Percentiles rank a stretch among this genome's conserved stretches.
phyloP scores from a whole-genome alignment of 2,329 filamentous ascomycete species.

The Fusarium sp. region DNA sequence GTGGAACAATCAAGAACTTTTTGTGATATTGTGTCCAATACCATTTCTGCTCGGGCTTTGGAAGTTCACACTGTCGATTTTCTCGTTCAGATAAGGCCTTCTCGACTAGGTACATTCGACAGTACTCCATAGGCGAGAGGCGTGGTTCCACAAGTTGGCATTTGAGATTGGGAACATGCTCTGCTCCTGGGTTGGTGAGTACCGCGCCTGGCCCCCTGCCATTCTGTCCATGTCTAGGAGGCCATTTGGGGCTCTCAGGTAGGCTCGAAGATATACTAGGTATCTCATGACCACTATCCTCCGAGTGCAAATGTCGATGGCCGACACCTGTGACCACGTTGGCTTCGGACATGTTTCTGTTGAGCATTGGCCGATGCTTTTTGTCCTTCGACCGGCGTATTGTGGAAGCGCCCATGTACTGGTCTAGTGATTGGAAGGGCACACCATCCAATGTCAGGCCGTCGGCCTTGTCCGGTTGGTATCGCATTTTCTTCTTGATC shows the following conservation, averaged over 20 bases:
- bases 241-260: not conserved
- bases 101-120: conserved; percentile 54
- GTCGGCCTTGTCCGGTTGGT: conserved; percentile 36
- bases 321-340: conserved; percentile 22
- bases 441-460: conserved; percentile 10
- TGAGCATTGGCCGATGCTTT: conserved; percentile 35
- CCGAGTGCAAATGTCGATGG: conserved; percentile 3
- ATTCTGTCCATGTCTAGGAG: not conserved
- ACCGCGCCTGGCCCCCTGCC: not conserved
- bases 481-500: conserved; percentile 48
- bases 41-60: conserved; percentile 49
- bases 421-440: conserved; percentile 4
- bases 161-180: not conserved
- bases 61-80: conserved; percentile 48
- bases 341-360: conserved; percentile 46
- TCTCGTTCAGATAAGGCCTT: conserved; percentile 49
- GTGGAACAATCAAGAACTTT: conserved; percentile 55
- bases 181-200: conserved; percentile 10
- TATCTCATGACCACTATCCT: conserved; percentile 6
- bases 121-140: conserved; percentile 58
- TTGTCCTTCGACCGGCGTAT: conserved; percentile 16
- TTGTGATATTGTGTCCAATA: conserved; percentile 55
- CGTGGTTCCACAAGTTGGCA: conserved; percentile 48
- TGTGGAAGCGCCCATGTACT: conserved; percentile 1
- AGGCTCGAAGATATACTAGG: not conserved